A percentile compares a stretch with the other conserved stretches of the same genome.
Conservation (phyloP, 495 filamentous ascomycete genomes). For the Penicillium egyptiacum region DNA sequence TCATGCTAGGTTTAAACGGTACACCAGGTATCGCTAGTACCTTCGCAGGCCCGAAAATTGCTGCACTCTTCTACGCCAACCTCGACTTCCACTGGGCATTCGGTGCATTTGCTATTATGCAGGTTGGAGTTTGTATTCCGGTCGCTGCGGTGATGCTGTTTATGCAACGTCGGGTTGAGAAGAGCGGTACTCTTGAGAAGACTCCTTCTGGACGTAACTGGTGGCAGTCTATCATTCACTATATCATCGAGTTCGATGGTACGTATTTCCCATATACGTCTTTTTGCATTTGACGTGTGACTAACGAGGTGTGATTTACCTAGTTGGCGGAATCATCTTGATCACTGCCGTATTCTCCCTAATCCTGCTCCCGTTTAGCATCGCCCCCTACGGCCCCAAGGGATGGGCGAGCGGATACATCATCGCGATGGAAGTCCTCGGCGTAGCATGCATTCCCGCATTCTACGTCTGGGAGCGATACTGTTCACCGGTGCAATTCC, state of each 20-base stretch:
- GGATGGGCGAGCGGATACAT: slow-evolving; percentile 50
- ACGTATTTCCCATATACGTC: background rate
- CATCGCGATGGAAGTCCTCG: slow-evolving; percentile 56
- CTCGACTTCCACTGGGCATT: slow-evolving; percentile 56
- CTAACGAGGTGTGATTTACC: background rate
- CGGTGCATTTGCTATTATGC: slow-evolving; percentile 54
- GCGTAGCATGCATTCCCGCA: slow-evolving; percentile 49
- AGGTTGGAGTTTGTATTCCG: slow-evolving; percentile 37
- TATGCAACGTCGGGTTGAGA: slow-evolving; percentile 50
- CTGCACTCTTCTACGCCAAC: slow-evolving; percentile 17
- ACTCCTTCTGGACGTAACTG: slow-evolving; percentile 22
- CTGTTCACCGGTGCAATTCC: slow-evolving; percentile 51
- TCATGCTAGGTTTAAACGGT: slow-evolving; percentile 53
- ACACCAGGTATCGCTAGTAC: slow-evolving; percentile 59
- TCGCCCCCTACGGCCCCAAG: slow-evolving; percentile 43
- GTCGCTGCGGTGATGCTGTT: slow-evolving; percentile 47
- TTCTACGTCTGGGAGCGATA: slow-evolving; percentile 58
- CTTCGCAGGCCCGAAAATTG: slow-evolving; percentile 23
- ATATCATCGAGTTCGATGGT: slow-evolving; percentile 26
- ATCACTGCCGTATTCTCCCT: slow-evolving; percentile 49
- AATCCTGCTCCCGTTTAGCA: slow-evolving; percentile 55
- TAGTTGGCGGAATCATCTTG: slow-evolving; percentile 52
- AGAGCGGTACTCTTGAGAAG: slow-evolving; percentile 29
- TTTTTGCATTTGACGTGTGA: background rate
- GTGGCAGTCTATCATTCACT: slow-evolving; percentile 19